phyloP scores from a whole-genome alignment of 495 filamentous ascomycete genomes.

The Trichocladium antarcticum region DNA sequence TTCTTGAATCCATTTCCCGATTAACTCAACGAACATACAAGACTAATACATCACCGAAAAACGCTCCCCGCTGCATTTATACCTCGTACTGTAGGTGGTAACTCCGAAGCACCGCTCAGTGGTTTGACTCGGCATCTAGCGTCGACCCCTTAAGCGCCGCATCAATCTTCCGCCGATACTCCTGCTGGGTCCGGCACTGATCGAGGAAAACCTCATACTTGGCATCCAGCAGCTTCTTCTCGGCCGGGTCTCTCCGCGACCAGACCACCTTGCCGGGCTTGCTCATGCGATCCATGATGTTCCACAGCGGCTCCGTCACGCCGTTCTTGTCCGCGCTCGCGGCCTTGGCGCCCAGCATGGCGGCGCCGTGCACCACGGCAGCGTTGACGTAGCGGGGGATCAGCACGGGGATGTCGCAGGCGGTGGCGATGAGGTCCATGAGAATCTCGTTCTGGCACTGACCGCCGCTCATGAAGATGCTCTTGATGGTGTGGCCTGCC shows the following conservation, averaged over 20 bases:
- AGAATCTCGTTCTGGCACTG: constrained; percentile 93
- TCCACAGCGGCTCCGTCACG: constrained; percentile 76
- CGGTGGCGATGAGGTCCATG: constrained; percentile 80
- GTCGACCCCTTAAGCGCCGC: constrained; percentile 42
- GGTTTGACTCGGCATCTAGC: constrained; percentile 1
- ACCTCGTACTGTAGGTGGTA: no score
- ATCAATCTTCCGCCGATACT: constrained; percentile 59
- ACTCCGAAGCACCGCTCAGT: background rate
- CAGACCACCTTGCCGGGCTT: constrained; percentile 78
- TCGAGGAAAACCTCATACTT: constrained; percentile 84
- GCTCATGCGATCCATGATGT: constrained; percentile 94
- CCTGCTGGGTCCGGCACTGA: constrained; percentile 62
- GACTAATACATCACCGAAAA: no score
- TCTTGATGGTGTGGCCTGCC: constrained; percentile 69
- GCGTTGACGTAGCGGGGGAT: constrained; percentile 88
- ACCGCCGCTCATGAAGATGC: constrained; percentile 96
- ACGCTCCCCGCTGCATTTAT: no score
- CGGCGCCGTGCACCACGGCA: constrained; percentile 91
- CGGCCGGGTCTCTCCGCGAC: constrained; percentile 54
- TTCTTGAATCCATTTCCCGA: no score
- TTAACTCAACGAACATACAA: no score
- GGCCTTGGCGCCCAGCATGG: constrained; percentile 94
- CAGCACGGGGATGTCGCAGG: constrained; percentile 80
- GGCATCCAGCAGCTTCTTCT: constrained; percentile 66
- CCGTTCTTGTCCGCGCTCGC: constrained; percentile 67